These are phyloP conservation scores for Tricholoma sp. DNA, from an alignment of 768 basidiomycete species.

Conservation along the genomic window DNA sequence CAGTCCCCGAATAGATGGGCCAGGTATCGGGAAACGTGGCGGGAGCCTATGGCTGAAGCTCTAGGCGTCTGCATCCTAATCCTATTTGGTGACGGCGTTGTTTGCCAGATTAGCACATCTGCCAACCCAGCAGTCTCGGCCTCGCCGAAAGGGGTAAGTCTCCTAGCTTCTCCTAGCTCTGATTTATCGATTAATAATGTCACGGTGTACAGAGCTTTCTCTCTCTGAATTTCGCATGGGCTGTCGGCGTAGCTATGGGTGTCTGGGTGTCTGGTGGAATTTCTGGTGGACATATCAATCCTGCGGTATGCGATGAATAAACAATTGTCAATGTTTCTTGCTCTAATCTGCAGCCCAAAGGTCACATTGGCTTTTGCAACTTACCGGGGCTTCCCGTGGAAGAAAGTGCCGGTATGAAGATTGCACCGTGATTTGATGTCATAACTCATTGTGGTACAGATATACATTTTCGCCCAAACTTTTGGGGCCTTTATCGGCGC, in stretches of 20 bases:
- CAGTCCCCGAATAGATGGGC: slow-evolving; percentile 48
- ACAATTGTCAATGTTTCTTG: not conserved
- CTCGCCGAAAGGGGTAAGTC: slow-evolving; percentile 51
- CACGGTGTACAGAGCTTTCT: slow-evolving; percentile 32
- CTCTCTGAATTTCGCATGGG: slow-evolving; percentile 54
- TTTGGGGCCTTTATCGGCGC: slow-evolving; percentile 61
- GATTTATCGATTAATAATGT: not conserved
- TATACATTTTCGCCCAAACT: slow-evolving; percentile 59
- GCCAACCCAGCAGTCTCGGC: slow-evolving; percentile 38
- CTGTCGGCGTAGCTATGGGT: slow-evolving; percentile 54
- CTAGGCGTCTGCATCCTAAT: slow-evolving; percentile 53
- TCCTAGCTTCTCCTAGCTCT: not conserved
- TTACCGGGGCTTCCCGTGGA: slow-evolving; percentile 74
- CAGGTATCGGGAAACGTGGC: slow-evolving; percentile 41
- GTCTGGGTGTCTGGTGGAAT: slow-evolving; percentile 64
- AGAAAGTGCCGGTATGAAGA: slow-evolving; percentile 58
- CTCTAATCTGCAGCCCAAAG: slow-evolving; percentile 22
- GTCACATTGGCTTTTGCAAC: slow-evolving; percentile 67
- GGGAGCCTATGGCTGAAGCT: slow-evolving; percentile 63
- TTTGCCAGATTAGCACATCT: slow-evolving; percentile 54
- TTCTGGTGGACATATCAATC: slow-evolving; percentile 75
- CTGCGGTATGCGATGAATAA: slow-evolving; percentile 44
- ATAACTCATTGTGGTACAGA: slow-evolving; percentile 7
- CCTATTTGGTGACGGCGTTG: slow-evolving; percentile 54
- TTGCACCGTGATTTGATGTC: not conserved